These are phyloP conservation scores for Fusarium sp. DNA, from an alignment of 2,329 filamentous ascomycete species.

Conservation along the genomic window DNA sequence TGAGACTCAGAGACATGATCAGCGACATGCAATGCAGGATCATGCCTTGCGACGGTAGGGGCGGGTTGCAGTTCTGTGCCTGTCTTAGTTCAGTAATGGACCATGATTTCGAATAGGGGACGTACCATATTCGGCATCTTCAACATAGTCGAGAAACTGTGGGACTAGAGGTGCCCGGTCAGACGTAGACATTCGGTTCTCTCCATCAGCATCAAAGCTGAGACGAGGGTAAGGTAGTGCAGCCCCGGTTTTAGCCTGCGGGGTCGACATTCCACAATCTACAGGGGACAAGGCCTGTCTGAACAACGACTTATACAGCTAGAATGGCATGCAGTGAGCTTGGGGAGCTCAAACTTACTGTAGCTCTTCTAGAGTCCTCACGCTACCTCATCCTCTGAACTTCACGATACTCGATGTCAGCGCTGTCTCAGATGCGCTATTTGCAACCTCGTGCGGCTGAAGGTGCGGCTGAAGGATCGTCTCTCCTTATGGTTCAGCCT, in stretches of 20 bases:
- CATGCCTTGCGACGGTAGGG: background rate
- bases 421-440: background rate
- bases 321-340: fast-evolving
- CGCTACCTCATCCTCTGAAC: background rate
- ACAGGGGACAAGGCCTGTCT: background rate
- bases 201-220: background rate
- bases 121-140: background rate
- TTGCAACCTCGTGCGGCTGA: background rate
- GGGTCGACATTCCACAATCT: background rate
- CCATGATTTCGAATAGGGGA: fast-evolving
- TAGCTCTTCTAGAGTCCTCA: background rate
- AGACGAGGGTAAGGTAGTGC: background rate
- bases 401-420: fast-evolving
- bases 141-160: fast-evolving
- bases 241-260: background rate
- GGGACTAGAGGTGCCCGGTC: background rate
- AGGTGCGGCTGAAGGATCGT: no score
- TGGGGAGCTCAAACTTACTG: fast-evolving
- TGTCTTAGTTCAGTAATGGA: background rate
- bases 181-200: background rate
- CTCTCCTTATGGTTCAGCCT: no score
- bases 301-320: no score
- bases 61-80: background rate
- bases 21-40: fast-evolving
- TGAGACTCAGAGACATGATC: background rate